A percentile compares a stretch with the other conserved stretches of the same genome.
These are phyloP conservation scores for Senecio squalidus DNA, from an alignment of 140 eudicot genomes.

Conservation along the genomic window DNA sequence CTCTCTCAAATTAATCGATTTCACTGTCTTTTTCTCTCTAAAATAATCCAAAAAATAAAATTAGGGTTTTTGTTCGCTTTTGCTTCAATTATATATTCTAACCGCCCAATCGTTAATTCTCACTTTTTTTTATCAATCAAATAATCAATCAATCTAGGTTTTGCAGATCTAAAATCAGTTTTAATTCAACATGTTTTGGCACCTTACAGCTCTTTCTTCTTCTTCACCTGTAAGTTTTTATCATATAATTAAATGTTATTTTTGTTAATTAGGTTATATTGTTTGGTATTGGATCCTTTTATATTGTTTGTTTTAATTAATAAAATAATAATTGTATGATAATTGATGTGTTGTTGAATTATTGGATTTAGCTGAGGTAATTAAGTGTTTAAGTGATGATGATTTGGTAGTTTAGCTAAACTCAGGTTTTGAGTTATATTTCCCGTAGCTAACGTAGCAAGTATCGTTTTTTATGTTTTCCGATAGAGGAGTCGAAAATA, in stretches of 20 bases:
- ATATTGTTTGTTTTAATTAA: no score
- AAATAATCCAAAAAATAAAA: background rate
- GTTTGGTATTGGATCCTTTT: background rate
- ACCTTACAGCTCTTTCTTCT: constrained; percentile 69
- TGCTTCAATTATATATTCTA: constrained; percentile 10
- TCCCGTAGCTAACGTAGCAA: no score
- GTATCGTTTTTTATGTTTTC: no score
- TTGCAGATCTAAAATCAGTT: constrained; percentile 45
- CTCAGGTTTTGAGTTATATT: no score
- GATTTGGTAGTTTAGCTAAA: no score
- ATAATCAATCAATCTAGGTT: constrained; percentile 25
- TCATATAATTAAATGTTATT: background rate
- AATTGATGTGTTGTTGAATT: no score
- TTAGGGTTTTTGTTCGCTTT: constrained; percentile 42
- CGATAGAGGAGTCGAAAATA: no score
- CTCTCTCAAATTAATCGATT: constrained; percentile 34
- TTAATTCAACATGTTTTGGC: constrained; percentile 73
- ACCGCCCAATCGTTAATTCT: constrained; percentile 18
- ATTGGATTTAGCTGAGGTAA: no score
- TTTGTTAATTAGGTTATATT: background rate
- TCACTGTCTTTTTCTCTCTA: constrained; percentile 17
- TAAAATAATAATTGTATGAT: no score
- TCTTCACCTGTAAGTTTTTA: constrained; percentile 70
- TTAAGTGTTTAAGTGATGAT: no score
- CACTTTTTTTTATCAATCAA: no score